A percentile compares a stretch with the other conserved stretches of the same genome.
phyloP scores from a whole-genome alignment of 805 yeast genomes.

The Grigorovia transvaalensis region DNA sequence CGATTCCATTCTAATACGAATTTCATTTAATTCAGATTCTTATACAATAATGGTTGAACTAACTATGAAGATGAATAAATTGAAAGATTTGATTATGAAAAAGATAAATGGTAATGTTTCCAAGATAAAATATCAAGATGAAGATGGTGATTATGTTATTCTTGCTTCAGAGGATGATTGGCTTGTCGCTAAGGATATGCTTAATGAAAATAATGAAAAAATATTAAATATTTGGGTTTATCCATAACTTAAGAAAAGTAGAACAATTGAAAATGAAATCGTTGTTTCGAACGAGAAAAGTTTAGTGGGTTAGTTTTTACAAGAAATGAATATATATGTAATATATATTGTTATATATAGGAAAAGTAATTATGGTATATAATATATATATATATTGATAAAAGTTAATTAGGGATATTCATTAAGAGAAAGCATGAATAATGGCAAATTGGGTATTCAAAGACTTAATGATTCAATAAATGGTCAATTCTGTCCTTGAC shows the following conservation, averaged over 20 bases:
- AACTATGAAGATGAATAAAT: slow-evolving; percentile 39
- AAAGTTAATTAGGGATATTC: background rate
- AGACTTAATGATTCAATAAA: slow-evolving; percentile 33
- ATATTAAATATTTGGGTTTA: slow-evolving; percentile 35
- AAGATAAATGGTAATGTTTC: slow-evolving; percentile 42
- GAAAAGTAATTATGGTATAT: too few species aligned
- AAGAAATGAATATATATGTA: background rate
- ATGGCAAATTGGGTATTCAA: too few species aligned
- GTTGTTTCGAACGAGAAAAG: too few species aligned
- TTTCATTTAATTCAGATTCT: slow-evolving; percentile 38
- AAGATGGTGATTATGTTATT: slow-evolving; percentile 88
- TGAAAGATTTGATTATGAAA: slow-evolving; percentile 47
- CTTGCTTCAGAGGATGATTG: slow-evolving; percentile 84
- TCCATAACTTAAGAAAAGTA: slow-evolving; percentile 4
- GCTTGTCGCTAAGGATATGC: slow-evolving; percentile 69
- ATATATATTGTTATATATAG: too few species aligned
- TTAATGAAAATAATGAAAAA: slow-evolving; percentile 41
- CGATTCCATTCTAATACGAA: slow-evolving; percentile 31
- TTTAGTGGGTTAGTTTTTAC: too few species aligned
- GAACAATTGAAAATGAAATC: background rate
- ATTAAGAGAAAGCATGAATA: background rate
- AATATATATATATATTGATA: too few species aligned
- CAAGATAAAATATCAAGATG: slow-evolving; percentile 76
- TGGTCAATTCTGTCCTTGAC: slow-evolving; percentile 59
- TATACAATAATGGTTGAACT: slow-evolving; percentile 57